Base-by-base conservation (phyloP, 495 filamentous ascomycete species). In the Neurospora terricola region DNA sequence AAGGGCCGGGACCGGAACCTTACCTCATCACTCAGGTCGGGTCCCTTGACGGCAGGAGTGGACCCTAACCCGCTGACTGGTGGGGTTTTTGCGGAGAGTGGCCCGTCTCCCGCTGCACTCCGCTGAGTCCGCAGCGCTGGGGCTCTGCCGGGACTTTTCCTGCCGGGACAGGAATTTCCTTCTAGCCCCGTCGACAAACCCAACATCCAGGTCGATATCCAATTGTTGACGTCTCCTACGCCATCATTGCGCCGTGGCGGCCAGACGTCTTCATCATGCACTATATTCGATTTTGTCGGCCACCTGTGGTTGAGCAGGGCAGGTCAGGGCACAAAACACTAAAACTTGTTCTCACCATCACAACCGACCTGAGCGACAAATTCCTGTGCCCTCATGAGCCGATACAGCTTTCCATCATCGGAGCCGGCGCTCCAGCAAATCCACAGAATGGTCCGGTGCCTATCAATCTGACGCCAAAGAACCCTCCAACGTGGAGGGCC, bases 331-430 rank as follows among this genome's bases (percentile, higher is more conserved):
- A 80, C 38, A 82, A 83, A 68, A 40, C 71, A 34, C 79, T 83
- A 69, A 83, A 81, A 14, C 54, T 86, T 6, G 86, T 81, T 70
- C 83, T 98, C 71, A 94, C 93, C 70, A 89, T 99, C 79, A 93
- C 93, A 45, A 96, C 94, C 43, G 96, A 99, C 78, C 84, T 99
- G 9, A 94, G 95, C 3, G 95, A 99, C 80, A 86, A 87, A 1
- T 96, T 96, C 79, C 87, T 94, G n/a, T 84, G 85, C 27, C 82
- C 88, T n/a, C 86, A 91, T 77, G 80, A 87, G 42, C 84, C 85
- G 34, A 79, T 97, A 69, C 85, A 85, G 48, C 78, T 92, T 37
- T 75, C 84, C 62, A 75, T 88, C 62, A 79, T 88, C 40, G 83
- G 83, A 36, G 81, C 78, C 48, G 82, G 73, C 75, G 86, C 72